Conservation (phyloP, 768 basidiomycete genomes). For the Suillus clintonianus region DNA sequence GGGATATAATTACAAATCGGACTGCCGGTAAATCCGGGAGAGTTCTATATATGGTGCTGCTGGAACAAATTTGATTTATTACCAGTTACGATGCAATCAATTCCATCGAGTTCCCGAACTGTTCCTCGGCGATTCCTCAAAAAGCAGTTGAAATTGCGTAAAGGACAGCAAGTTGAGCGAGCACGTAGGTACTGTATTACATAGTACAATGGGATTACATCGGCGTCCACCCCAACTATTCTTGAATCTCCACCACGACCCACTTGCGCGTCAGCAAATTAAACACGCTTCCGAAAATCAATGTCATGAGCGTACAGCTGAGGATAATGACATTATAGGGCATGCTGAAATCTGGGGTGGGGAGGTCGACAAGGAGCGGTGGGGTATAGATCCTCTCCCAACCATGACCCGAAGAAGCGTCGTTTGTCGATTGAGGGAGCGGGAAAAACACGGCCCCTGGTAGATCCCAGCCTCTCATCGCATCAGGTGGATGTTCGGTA, state of each 20-base stretch:
- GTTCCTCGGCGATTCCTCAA: no score
- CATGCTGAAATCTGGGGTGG: slow-evolving; percentile 99
- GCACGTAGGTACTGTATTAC: background rate
- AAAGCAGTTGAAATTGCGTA: no score
- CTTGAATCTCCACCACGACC: slow-evolving; percentile 49
- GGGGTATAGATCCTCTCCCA: slow-evolving; percentile 69
- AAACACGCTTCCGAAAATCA: slow-evolving; percentile 92
- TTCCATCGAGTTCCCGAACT: no score
- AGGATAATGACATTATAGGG: slow-evolving; percentile 99
- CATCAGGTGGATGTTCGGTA: slow-evolving; percentile 95
- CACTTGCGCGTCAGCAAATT: slow-evolving; percentile 84
- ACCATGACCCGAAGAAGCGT: slow-evolving; percentile 2
- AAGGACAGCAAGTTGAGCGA: background rate
- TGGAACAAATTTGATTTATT: no score
- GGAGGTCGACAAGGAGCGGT: slow-evolving; percentile 84
- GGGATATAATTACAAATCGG: no score
- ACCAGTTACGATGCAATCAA: background rate
- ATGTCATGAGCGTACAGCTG: slow-evolving; percentile 86
- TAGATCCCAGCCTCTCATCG: slow-evolving; percentile 92
- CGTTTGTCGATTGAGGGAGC: background rate
- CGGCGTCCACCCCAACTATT: slow-evolving; percentile 9
- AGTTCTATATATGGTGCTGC: no score
- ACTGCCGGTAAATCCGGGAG: no score
- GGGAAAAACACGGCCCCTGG: slow-evolving; percentile 80
- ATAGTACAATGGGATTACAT: background rate